Conservation (phyloP, 2,329 filamentous ascomycete genomes). For the Pseudovirgaria hyperparasitica region DNA sequence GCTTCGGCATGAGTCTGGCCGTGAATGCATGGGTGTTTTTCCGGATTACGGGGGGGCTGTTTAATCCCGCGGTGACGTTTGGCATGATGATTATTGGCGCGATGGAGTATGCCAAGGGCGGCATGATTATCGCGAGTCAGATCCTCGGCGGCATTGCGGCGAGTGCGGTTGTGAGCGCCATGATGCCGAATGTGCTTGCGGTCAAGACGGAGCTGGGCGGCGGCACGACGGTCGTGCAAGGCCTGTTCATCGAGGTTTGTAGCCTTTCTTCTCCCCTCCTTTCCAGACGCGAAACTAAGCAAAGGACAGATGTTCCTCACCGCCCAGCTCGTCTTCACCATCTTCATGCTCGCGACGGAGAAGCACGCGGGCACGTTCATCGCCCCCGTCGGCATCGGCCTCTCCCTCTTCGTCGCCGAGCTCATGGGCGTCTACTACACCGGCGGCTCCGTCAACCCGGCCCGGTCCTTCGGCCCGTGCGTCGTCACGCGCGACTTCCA, state of each 20-base stretch:
- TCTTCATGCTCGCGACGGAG: constrained; percentile 54
- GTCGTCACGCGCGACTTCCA: constrained; percentile 28
- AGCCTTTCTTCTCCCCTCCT: too few relatives aligned
- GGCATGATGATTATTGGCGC: constrained; percentile 23
- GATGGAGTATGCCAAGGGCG: constrained; percentile 19
- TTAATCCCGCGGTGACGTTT: constrained; percentile 26
- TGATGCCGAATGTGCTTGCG: constrained; percentile 20
- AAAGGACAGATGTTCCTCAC: constrained; percentile 28
- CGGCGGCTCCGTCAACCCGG: constrained; percentile 33
- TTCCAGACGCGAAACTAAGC: too few relatives aligned
- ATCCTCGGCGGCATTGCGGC: constrained; percentile 24
- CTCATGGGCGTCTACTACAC: constrained; percentile 36
- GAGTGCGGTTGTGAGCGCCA: constrained; percentile 20
- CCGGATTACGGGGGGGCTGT: constrained; percentile 23
- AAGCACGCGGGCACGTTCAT: constrained; percentile 62
- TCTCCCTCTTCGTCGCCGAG: constrained; percentile 53
- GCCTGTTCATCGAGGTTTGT: constrained; percentile 28
- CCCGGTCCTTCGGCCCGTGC: constrained; percentile 32
- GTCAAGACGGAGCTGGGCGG: constrained; percentile 22
- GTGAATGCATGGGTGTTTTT: constrained; percentile 29
- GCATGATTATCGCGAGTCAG: constrained; percentile 17
- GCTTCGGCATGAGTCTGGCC: constrained; percentile 25
- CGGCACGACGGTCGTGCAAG: constrained; percentile 16
- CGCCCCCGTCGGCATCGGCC: constrained; percentile 59
- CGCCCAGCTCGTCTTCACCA: constrained; percentile 26